Base-by-base conservation (phyloP, 257 asterid genomes). In the Penstemon eatonii region DNA sequence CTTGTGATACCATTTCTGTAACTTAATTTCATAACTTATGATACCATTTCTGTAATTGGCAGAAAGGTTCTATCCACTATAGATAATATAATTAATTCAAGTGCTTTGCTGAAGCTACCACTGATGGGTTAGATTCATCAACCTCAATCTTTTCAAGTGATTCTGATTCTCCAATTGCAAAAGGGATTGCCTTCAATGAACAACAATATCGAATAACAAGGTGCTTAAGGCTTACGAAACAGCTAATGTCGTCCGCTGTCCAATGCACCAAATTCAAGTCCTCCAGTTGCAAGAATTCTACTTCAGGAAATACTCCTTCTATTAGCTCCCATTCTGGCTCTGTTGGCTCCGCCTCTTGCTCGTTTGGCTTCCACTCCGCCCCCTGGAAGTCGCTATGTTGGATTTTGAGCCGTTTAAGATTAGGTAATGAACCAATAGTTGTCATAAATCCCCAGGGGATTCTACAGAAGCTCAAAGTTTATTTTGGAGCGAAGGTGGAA, bases 361-460 rank as follows among this genome's bases (percentile, higher is more conserved):
- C 33, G 15, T 5, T 43, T 57, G 15, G 8, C 43, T 57, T 43
- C 63, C 63, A 57, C 6, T 7, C 5, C 25, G n/a, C 5, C 18
- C 46, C 42, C 50, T 3, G 8, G 42, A 64, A 49, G 10, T 37
- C 12, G 25, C 19, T 3, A 25, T n/a, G 5, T 25, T 10, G 8
- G 11, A 49, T 13, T 64, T 18, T 64, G 57, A 64, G 69, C 56
- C 33, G 44, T 64, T 36, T 6, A 12, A 63, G 68, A 5, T 7
- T 36, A 37, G 46, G 69, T 8, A 49, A 64, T 8, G 8, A n/a
- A 25, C 69, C 69, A 64, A 64, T 46, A 33, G 3, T 41, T 12
- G 46, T 46, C 47, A 49, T 4, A 33, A 25, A 3, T 49, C 4
- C 36, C 37, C 6, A 6, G 11, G 45, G 13, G 18, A 64, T 33